phyloP scores from a whole-genome alignment of 208 protist genomes.

The Acanthamoeba culbertsoni region DNA sequence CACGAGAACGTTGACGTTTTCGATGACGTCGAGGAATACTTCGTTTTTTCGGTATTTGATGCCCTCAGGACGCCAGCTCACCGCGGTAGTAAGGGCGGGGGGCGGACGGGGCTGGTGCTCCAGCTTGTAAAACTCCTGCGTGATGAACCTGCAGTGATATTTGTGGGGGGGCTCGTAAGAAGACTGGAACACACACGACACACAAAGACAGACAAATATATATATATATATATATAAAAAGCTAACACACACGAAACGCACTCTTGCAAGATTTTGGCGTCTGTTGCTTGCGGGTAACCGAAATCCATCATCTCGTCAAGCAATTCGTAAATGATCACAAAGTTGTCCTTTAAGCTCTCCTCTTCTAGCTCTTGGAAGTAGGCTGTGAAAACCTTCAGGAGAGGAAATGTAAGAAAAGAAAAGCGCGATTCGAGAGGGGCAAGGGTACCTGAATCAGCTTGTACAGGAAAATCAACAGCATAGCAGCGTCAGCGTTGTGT shows the following conservation, averaged over 20 bases:
- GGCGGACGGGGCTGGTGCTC: conserved; percentile 62
- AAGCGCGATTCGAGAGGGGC: too few species aligned
- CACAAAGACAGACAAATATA: background rate
- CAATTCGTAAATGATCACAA: conserved; percentile 95
- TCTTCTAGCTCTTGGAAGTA: conserved; percentile 89
- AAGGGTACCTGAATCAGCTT: conserved; percentile 9
- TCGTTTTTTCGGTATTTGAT: conserved; percentile 92
- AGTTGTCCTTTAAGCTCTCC: conserved; percentile 93
- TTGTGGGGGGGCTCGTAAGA: background rate
- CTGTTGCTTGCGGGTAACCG: conserved; percentile 90
- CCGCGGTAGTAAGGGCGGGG: conserved; percentile 82
- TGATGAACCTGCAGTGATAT: conserved; percentile 80
- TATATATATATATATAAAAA: background rate
- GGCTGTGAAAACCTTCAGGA: too few species aligned
- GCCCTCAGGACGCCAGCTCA: conserved; percentile 85
- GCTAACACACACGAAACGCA: conserved; percentile 39
- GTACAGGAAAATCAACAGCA: conserved; percentile 44
- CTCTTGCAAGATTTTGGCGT: conserved; percentile 85
- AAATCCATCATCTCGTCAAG: conserved; percentile 96
- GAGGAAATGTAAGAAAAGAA: too few species aligned
- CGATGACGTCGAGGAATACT: conserved; percentile 94
- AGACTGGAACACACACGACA: background rate
- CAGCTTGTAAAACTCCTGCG: conserved; percentile 85
- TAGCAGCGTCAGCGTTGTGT: conserved; percentile 10
- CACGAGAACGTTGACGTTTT: conserved; percentile 93